phyloP scores from a whole-genome alignment of 805 yeast genomes.

The Myxozyma vanderwaltii region DNA sequence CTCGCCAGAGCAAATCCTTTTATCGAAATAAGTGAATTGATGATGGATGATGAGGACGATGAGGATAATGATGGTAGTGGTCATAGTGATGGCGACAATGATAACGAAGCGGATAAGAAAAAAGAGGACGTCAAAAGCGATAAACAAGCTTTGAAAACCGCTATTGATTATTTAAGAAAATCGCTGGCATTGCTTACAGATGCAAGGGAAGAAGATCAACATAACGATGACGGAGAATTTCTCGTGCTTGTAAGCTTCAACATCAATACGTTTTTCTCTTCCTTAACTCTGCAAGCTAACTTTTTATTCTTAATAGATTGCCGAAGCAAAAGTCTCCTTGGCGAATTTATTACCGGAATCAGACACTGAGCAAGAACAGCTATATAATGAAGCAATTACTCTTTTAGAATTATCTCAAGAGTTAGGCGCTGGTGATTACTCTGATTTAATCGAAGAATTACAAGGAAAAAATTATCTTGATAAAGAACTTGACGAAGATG shows the following conservation, averaged over 20 bases:
- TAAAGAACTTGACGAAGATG: not conserved
- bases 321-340: slow-evolving; percentile 79
- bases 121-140: slow-evolving; percentile 14
- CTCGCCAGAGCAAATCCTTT: slow-evolving; percentile 40
- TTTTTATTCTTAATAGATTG: no score
- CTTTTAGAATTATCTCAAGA: slow-evolving; percentile 70
- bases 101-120: no score
- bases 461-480: slow-evolving; percentile 16
- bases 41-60: slow-evolving; percentile 21
- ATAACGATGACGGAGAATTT: slow-evolving; percentile 4
- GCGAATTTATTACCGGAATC: slow-evolving; percentile 74
- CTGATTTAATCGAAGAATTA: slow-evolving; percentile 44
- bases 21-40: slow-evolving; percentile 40
- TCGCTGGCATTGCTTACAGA: slow-evolving; percentile 5
- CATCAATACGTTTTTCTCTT: not conserved
- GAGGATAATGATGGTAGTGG: no score
- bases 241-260: slow-evolving; percentile 18
- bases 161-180: slow-evolving; percentile 11
- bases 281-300: no score
- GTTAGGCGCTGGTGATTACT: slow-evolving; percentile 44
- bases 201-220: not conserved
- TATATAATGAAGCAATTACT: slow-evolving; percentile 69
- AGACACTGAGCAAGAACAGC: slow-evolving; percentile 61
- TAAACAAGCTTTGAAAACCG: not conserved
- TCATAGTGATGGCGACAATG: no score